These are phyloP conservation scores for Macadamia tetraphylla DNA, from an alignment of 164 flowering plant species.

Conservation along the genomic window DNA sequence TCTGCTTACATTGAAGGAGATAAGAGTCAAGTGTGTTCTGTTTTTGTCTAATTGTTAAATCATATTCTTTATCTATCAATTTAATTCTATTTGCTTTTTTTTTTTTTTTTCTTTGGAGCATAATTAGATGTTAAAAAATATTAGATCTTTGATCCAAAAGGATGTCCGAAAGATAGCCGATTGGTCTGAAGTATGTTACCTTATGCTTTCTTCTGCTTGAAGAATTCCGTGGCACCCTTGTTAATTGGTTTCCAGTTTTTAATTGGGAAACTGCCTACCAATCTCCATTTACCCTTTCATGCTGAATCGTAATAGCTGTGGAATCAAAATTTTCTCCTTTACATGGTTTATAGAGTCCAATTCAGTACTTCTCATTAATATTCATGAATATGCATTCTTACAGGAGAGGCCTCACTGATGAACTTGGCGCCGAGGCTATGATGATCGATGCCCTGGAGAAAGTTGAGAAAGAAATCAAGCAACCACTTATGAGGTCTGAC, in stretches of 20 bases:
- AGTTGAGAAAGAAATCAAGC: constrained; percentile 82
- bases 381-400: constrained; percentile 4
- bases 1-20: constrained; percentile 62
- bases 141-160: neutral
- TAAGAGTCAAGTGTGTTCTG: constrained; percentile 55
- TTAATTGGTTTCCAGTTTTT: no score
- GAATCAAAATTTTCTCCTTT: no score
- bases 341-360: no score
- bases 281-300: no score
- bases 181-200: no score
- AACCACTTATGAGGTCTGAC: constrained; percentile 88
- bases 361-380: neutral
- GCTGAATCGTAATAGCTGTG: no score
- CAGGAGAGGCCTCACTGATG: constrained; percentile 89
- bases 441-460: constrained; percentile 94
- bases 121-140: neutral
- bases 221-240: no score
- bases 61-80: no score
- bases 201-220: no score
- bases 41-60: neutral
- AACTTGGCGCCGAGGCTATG: constrained; percentile 81
- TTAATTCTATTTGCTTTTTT: neutral
- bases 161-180: neutral
- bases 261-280: no score
- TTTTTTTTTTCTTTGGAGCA: neutral